Evolutionary conservation across 352 stramenopile genomes (phyloP).

Genomic region (Phytophthora podocarpi): DNA sequence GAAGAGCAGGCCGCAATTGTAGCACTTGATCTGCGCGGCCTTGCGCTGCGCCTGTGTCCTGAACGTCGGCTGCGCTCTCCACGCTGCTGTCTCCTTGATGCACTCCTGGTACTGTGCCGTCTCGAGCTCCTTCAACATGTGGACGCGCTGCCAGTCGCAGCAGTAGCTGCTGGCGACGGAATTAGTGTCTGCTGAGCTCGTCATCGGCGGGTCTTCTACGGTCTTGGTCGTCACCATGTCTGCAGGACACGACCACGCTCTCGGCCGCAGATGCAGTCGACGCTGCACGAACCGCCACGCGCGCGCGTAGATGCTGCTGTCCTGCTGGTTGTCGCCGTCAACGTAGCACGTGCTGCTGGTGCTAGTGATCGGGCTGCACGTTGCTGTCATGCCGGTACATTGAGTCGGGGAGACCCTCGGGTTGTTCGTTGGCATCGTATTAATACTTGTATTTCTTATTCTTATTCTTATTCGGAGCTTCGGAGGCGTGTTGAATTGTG

Average conservation of each 20-base stretch:
- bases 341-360: constrained; percentile 11
- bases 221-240: constrained; percentile 21
- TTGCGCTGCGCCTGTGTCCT: constrained; percentile 23
- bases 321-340: neutral
- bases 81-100: constrained; percentile 32
- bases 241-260: constrained; percentile 35
- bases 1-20: constrained; percentile 61
- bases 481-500: constrained; percentile 9
- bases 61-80: constrained; percentile 8
- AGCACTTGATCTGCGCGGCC: constrained; percentile 45
- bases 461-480: neutral
- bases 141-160: constrained; percentile 42
- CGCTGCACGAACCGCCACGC: constrained; percentile 47
- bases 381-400: neutral
- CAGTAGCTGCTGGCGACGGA: constrained; percentile 13
- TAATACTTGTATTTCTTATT: too few species aligned
- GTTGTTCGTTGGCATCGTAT: constrained; percentile 12
- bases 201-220: neutral
- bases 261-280: constrained; percentile 40
- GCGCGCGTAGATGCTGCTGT: constrained; percentile 38
- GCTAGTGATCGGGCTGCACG: constrained; percentile 2
- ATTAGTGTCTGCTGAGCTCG: neutral
- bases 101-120: constrained; percentile 22
- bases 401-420: constrained; percentile 13
- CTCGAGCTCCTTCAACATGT: constrained; percentile 50